Conservation (phyloP, 169 alveolate genomes). For the Plasmodium knowlesi region DNA sequence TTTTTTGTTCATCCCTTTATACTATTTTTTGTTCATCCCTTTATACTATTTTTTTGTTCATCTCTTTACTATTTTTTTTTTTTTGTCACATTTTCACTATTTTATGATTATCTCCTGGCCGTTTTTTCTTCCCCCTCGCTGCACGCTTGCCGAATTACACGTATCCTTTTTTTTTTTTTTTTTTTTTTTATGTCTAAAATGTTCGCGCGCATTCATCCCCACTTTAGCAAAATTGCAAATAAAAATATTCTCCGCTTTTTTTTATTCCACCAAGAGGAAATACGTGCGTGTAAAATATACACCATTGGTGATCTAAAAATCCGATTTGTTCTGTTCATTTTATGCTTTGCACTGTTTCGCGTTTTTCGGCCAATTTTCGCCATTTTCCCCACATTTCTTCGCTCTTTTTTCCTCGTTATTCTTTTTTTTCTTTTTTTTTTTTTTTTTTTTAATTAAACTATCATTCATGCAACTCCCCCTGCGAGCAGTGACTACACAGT, state of each 20-base stretch:
- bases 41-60: not conserved
- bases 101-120: not conserved
- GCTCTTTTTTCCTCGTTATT: not conserved
- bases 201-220: not conserved
- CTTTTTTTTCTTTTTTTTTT: not conserved
- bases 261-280: not conserved
- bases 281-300: not conserved
- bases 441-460: not conserved
- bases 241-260: not conserved
- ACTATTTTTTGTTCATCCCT: not conserved
- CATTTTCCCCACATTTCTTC: not conserved
- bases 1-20: not conserved
- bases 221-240: not conserved
- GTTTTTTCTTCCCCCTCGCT: not conserved
- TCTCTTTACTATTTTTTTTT: not conserved
- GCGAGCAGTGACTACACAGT: not conserved
- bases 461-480: not conserved
- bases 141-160: not conserved
- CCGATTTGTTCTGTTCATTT: not conserved
- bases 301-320: not conserved
- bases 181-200: not conserved
- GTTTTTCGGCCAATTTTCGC: not conserved
- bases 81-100: not conserved
- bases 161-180: not conserved
- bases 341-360: not conserved